Evolutionary conservation across 1,284 basidiomycete species (phyloP).

Genomic region (Moniliophthora roreri): DNA sequence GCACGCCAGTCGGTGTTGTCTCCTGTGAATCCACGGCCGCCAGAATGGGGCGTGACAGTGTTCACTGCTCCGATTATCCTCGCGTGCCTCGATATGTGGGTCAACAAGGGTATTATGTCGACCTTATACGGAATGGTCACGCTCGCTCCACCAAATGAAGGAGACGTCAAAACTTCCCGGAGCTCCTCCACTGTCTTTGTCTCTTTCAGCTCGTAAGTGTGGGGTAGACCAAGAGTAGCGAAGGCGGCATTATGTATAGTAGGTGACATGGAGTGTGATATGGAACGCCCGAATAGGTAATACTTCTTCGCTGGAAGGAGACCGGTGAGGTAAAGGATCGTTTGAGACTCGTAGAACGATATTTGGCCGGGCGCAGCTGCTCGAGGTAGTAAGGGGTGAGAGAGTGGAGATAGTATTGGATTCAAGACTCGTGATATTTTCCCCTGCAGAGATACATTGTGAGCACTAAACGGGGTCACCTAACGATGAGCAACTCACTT

Average conservation of each 20-base stretch:
- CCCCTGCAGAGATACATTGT: constrained; percentile 38
- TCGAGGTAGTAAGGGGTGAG: constrained; percentile 81
- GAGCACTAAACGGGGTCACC: neutral
- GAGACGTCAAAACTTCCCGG: constrained; percentile 57
- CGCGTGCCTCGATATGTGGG: constrained; percentile 76
- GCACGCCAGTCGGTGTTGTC: constrained; percentile 96
- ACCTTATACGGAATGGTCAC: constrained; percentile 95
- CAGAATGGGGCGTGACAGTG: constrained; percentile 63
- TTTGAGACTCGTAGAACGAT: constrained; percentile 83
- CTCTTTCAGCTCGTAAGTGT: constrained; percentile 78
- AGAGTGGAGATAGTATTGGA: constrained; percentile 84
- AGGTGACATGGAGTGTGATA: constrained; percentile 88
- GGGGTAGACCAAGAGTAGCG: constrained; percentile 77
- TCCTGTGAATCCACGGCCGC: constrained; percentile 55
- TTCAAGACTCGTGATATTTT: constrained; percentile 92
- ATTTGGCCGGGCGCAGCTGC: constrained; percentile 93
- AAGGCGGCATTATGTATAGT: constrained; percentile 93
- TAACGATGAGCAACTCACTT: no score
- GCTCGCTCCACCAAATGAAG: constrained; percentile 90
- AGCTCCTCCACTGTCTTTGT: constrained; percentile 69
- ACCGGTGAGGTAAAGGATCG: constrained; percentile 79
- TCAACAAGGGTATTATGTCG: constrained; percentile 79
- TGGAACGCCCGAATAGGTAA: constrained; percentile 89
- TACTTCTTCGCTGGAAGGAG: constrained; percentile 71
- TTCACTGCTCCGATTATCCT: constrained; percentile 89